A percentile compares a stretch with the other conserved stretches of the same genome.
Evolutionary conservation across 2,329 filamentous ascomycete genomes (phyloP).

Genomic region (Dothideomycetes sp.): DNA sequence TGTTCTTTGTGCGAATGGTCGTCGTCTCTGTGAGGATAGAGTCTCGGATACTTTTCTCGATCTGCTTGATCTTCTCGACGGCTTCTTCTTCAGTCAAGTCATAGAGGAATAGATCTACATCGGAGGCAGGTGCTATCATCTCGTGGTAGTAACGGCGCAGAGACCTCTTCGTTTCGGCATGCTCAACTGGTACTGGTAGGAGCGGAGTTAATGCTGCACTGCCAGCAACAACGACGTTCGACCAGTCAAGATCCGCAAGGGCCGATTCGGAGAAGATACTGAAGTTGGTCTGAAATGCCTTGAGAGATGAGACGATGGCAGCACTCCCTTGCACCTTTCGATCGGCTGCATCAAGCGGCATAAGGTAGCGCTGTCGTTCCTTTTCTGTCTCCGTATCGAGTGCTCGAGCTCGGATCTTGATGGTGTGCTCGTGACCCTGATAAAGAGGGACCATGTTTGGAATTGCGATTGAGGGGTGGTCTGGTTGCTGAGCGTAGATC

Average conservation of each 20-base stretch:
- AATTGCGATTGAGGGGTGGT: slow-evolving; percentile 45
- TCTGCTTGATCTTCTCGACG: slow-evolving; percentile 72
- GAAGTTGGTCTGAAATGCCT: slow-evolving; percentile 70
- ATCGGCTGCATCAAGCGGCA: slow-evolving; percentile 53
- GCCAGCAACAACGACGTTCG: slow-evolving; percentile 69
- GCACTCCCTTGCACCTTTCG: slow-evolving; percentile 52
- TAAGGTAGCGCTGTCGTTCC: slow-evolving; percentile 56
- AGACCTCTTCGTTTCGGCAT: slow-evolving; percentile 27
- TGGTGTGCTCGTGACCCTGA: slow-evolving; percentile 35
- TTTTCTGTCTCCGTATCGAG: slow-evolving; percentile 45
- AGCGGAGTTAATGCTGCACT: slow-evolving; percentile 72
- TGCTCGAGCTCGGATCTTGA: slow-evolving; percentile 54
- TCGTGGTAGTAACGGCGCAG: slow-evolving; percentile 62
- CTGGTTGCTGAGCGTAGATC: slow-evolving; percentile 57
- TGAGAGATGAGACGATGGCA: slow-evolving; percentile 55
- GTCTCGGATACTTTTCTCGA: slow-evolving; percentile 64
- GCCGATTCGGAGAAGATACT: slow-evolving; percentile 71
- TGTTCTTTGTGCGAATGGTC: slow-evolving; percentile 74
- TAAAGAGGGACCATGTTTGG: slow-evolving; percentile 60
- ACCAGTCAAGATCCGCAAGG: slow-evolving; percentile 67
- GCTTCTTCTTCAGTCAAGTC: slow-evolving; percentile 67
- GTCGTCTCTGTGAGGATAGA: slow-evolving; percentile 74
- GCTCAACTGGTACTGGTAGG: slow-evolving; percentile 49
- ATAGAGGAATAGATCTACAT: slow-evolving; percentile 80
- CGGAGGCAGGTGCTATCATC: slow-evolving; percentile 68